Evolutionary conservation across 345 rosid species (phyloP).

Genomic region (Pistacia atlantica): DNA sequence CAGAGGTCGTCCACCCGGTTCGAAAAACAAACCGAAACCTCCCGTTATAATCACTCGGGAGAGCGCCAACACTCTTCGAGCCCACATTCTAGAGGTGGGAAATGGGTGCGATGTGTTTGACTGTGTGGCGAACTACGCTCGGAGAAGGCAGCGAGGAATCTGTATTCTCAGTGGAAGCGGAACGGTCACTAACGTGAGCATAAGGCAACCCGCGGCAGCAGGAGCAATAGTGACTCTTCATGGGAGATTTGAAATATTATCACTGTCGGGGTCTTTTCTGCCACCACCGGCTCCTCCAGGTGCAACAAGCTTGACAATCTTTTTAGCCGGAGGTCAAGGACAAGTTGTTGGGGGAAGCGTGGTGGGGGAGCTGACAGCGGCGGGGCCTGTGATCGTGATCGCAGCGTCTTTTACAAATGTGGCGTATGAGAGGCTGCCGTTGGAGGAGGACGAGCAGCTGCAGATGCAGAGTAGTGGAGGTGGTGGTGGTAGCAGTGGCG

Average conservation of each 20-base stretch:
- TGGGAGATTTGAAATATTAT: slow-evolving; percentile 92
- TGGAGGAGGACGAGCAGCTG: slow-evolving; percentile 84
- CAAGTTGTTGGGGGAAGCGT: slow-evolving; percentile 96
- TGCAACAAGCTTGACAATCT: slow-evolving; percentile 86
- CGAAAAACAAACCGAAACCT: slow-evolving; percentile 90
- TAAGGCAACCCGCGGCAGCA: slow-evolving; percentile 83
- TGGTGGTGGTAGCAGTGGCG: slow-evolving; percentile 39
- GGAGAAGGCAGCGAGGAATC: slow-evolving; percentile 89
- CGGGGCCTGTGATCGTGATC: slow-evolving; percentile 92
- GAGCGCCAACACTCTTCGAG: slow-evolving; percentile 95
- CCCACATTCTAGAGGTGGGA: slow-evolving; percentile 93
- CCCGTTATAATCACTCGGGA: slow-evolving; percentile 93
- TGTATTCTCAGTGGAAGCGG: slow-evolving; percentile 89
- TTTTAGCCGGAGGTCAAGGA: slow-evolving; percentile 87
- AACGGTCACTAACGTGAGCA: slow-evolving; percentile 85
- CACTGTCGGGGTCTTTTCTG: slow-evolving; percentile 85
- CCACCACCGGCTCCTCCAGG: slow-evolving; percentile 98
- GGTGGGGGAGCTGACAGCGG: slow-evolving; percentile 87
- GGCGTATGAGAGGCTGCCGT: slow-evolving; percentile 88
- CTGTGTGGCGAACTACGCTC: slow-evolving; percentile 82
- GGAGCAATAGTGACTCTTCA: slow-evolving; percentile 81
- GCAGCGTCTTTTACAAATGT: slow-evolving; percentile 93
- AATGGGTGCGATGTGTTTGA: slow-evolving; percentile 91
- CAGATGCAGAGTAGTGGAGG: slow-evolving; percentile 56
- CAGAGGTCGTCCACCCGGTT: slow-evolving; percentile 91